phyloP scores from a whole-genome alignment of 768 basidiomycete species.

The Scleroderma citrinum region DNA sequence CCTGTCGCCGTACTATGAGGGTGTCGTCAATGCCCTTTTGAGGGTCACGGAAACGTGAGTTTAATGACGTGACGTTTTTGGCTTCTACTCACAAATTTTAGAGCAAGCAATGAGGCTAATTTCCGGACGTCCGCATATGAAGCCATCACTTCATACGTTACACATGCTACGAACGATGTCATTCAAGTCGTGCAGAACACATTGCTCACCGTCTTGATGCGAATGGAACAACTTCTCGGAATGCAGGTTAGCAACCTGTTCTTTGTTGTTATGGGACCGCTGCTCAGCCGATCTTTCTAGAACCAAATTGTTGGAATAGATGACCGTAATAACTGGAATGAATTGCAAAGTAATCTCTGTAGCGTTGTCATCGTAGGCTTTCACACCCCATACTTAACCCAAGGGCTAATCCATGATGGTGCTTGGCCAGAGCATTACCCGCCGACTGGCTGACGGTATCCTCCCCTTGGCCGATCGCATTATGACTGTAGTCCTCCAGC shows the following conservation, averaged over 20 bases:
- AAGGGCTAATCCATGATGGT: neutral
- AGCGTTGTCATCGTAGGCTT: slow-evolving; percentile 75
- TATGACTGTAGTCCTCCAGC: slow-evolving; percentile 84
- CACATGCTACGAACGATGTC: slow-evolving; percentile 73
- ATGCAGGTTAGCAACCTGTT: slow-evolving; percentile 57
- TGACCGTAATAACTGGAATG: slow-evolving; percentile 98
- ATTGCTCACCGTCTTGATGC: slow-evolving; percentile 70
- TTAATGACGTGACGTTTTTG: neutral
- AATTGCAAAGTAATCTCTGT: slow-evolving; percentile 93
- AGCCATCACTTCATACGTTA: slow-evolving; percentile 83
- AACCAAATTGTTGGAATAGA: slow-evolving; percentile 93
- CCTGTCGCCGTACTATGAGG: slow-evolving; percentile 87
- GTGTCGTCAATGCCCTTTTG: slow-evolving; percentile 77
- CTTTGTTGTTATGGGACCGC: neutral
- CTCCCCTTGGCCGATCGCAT: slow-evolving; percentile 88
- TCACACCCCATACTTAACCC: neutral
- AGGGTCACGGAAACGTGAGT: slow-evolving; percentile 81
- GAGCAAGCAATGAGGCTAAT: slow-evolving; percentile 82
- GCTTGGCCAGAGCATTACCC: slow-evolving; percentile 65
- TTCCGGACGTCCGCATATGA: slow-evolving; percentile 95
- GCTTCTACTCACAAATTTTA: slow-evolving; percentile 24
- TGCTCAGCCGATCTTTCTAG: slow-evolving; percentile 29
- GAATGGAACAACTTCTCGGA: slow-evolving; percentile 83
- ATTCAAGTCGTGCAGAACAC: slow-evolving; percentile 80
- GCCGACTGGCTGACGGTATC: slow-evolving; percentile 77